Evolutionary conservation across 257 asterid species (phyloP), one percentile per base, ranked within the genome.

Genomic region (Solanum paucissectum): DNA sequence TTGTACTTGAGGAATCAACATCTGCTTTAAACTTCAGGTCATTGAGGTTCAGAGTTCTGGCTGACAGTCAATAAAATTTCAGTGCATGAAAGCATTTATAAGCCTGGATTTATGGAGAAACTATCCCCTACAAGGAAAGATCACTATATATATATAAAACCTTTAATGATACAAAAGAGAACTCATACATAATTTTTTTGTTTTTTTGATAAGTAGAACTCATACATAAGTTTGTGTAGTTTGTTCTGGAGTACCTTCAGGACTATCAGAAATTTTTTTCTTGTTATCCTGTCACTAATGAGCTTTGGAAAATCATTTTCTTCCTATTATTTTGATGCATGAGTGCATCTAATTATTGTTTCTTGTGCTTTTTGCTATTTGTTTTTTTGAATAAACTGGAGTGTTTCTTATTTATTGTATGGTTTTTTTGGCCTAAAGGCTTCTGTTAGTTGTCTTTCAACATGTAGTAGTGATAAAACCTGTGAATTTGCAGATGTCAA

Each of bases 401-500:
- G 49, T 52, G 62, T 52, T 52, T 52, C n/a, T 27, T 81, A 27
- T 46, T 81, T 46, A 14, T 29, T 14, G 68, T 46, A 46, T 44
- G 85, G 85, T 21, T 46, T 81, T 46, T 10, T 81, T 81, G 40
- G 62, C n/a, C 62, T 52, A 52, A 81, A 81, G 68, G 85, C 21
- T 81, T 46, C 40, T 49, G 42, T 82, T 69, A 23, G 21, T 83
- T 74, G 58, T 72, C 71, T 83, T 81, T 87, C 85, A 66, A 81
- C 42, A 81, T 29, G 77, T 83, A 36, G 60, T 81, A 36, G 32
- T 71, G 44, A n/a, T 34, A 52, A 86, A 55, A 85, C 20, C 27
- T 88, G 11, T 88, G 89, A 87, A 91, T 33, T 91, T 90, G 88
- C 95, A 97, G 99, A 92, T 89, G 68, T 90, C 77, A 89, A 94